Percentiles rank a stretch among this genome's conserved stretches.
These are phyloP conservation scores for Plasmodium relictum DNA, from an alignment of 169 alveolate genomes.

Conservation along the genomic window DNA sequence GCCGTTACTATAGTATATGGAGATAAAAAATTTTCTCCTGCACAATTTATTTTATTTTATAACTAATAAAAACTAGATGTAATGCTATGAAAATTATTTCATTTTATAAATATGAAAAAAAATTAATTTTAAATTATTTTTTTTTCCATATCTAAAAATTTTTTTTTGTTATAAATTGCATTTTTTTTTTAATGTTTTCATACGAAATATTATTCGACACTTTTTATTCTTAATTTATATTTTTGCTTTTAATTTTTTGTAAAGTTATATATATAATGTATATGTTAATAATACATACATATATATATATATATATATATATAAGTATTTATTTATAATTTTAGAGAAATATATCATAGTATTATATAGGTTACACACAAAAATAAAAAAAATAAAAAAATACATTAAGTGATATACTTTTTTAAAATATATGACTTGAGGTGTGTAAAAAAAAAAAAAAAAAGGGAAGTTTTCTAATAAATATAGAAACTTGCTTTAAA, in stretches of 20 bases:
- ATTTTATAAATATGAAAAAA: neutral
- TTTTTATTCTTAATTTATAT: neutral
- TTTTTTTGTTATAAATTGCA: neutral
- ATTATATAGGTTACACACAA: too few relatives aligned
- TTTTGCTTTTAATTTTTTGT: conserved; percentile 1
- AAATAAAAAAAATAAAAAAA: conserved; percentile 16
- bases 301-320: conserved; percentile 6
- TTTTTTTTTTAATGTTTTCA: neutral
- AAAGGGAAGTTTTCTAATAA: neutral
- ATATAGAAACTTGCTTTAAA: conserved; percentile 1
- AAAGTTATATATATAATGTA: conserved; percentile 7
- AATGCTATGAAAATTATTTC: too few relatives aligned
- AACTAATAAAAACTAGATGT: too few relatives aligned
- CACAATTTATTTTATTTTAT: too few relatives aligned
- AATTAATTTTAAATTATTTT: neutral
- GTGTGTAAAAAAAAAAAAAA: conserved; percentile 11
- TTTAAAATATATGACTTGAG: neutral
- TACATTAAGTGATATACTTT: neutral
- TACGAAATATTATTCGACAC: neutral
- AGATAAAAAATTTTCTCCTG: too few relatives aligned
- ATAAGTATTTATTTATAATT: neutral
- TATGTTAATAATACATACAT: neutral
- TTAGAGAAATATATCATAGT: too few relatives aligned
- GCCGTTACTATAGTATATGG: too few relatives aligned
- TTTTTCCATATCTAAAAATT: neutral